Conservation (phyloP, 305 asterid species). For the Fraxinus dipetala region DNA sequence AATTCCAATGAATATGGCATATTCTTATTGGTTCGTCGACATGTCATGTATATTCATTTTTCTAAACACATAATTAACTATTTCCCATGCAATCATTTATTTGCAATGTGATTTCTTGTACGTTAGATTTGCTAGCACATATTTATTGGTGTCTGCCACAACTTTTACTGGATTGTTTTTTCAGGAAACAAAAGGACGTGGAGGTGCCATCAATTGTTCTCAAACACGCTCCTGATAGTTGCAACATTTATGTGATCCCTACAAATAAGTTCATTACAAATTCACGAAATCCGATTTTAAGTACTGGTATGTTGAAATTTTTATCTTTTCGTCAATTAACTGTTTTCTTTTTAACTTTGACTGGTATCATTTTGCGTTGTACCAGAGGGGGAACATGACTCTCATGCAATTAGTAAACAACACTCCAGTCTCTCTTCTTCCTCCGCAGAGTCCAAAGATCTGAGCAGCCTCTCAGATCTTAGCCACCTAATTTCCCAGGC, state of each 20-base stretch:
- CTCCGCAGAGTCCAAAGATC: conserved; percentile 35
- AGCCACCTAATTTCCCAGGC: conserved; percentile 34
- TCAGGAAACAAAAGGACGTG: conserved; percentile 53
- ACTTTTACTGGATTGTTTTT: conserved; percentile 19
- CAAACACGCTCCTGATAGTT: conserved; percentile 60
- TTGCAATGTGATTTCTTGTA: conserved; percentile 6
- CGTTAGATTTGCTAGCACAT: conserved; percentile 12
- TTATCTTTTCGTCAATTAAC: background rate
- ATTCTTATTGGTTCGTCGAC: background rate
- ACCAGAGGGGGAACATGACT: conserved; percentile 40
- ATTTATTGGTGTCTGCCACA: background rate
- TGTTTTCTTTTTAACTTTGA: background rate
- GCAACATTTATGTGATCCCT: conserved; percentile 58
- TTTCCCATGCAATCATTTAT: background rate
- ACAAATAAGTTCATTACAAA: conserved; percentile 46
- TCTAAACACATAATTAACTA: background rate
- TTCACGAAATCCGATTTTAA: conserved; percentile 40
- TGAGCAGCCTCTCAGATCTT: conserved; percentile 33
- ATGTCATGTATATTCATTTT: background rate
- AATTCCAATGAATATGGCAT: background rate
- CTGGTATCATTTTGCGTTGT: conserved; percentile 17
- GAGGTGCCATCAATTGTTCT: conserved; percentile 69
- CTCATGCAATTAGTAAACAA: conserved; percentile 31
- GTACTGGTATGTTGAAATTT: conserved; percentile 42
- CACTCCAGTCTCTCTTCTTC: conserved; percentile 39